Base-by-base conservation (phyloP, 352 stramenopile genomes). In the Globisporangium carolinianum region DNA sequence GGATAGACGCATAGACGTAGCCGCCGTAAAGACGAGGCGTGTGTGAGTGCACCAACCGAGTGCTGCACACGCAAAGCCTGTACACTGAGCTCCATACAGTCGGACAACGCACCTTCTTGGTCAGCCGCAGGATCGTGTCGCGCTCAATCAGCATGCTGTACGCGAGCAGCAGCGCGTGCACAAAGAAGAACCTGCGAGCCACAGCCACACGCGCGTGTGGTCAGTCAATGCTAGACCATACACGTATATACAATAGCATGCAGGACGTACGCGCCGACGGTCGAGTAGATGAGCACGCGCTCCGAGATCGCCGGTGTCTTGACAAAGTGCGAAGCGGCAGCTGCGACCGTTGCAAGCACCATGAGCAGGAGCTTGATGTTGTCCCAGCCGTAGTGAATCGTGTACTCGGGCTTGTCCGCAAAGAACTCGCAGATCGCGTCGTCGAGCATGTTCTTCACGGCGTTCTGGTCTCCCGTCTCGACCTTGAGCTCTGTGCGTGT, bases 381-480 rank as follows among this genome's bases (percentile, higher is more conserved):
- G 65, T 95, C 83, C 74, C 78, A 87, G 37, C 72, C 79, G 57
- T 93, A 92, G 51, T 89, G 74, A 36, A 91, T 67, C 49, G 68
- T 62, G 48, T 77, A 88, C 4, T 78, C 63, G 36, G 72, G 51
- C 51, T 79, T 84, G 18, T 71, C 68, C 58, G 90, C 61, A 55
- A 91, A 89, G 57, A 83, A 79, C 65, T 91, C 85, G 53, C 75
- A 61, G 52, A 95, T 75, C 15, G 75, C 79, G 60, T 95, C 85
- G 62, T 95, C 85, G 55, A 95, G 67, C 43, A 95, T 72, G 61
- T 93, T 93, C 67, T 91, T 91, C 38, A 95, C 83, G 14, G 83
- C 85, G 47, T 89, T 89, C 58, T 93, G 83, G 69, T 95, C 85
- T 8, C 81, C 83, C 42, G 79, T 87, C 65, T 95, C 83, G 46